Evolutionary conservation across 1,139 yeast genomes (phyloP).

Genomic region (Candida sp.): DNA sequence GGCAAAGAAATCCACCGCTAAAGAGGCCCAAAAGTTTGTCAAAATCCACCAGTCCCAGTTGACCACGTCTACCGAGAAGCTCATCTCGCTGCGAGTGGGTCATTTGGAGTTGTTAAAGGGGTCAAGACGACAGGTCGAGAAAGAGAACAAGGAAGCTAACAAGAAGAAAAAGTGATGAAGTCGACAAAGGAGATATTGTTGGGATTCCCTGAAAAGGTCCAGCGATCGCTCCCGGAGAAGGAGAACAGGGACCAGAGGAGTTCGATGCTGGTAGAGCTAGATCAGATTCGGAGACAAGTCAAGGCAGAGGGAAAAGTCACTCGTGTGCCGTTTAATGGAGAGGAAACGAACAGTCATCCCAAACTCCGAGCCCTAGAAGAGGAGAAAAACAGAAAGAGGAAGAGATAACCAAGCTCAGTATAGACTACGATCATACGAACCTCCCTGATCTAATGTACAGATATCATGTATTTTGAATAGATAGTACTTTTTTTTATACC

Average conservation of each 20-base stretch:
- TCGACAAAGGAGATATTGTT: slow-evolving; percentile 17
- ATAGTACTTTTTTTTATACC: slow-evolving; percentile 19
- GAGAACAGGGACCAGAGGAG: background rate
- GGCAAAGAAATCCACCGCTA: slow-evolving; percentile 63
- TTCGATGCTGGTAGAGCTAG: background rate
- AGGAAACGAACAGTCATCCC: slow-evolving; percentile 21
- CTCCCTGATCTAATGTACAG: too few relatives aligned
- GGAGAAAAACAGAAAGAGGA: slow-evolving; percentile 20
- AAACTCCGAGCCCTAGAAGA: slow-evolving; percentile 34
- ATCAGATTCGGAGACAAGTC: background rate
- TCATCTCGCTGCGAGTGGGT: slow-evolving; percentile 91
- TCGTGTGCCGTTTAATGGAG: slow-evolving; percentile 6
- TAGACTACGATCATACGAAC: too few relatives aligned
- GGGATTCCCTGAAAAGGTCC: slow-evolving; percentile 15
- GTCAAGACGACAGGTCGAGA: slow-evolving; percentile 84
- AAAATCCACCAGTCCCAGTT: slow-evolving; percentile 72
- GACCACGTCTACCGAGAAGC: slow-evolving; percentile 77
- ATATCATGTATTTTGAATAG: background rate
- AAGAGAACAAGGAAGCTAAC: slow-evolving; percentile 39
- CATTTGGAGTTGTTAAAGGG: slow-evolving; percentile 93
- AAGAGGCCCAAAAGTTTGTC: slow-evolving; percentile 50
- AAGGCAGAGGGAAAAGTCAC: background rate
- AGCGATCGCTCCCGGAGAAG: background rate
- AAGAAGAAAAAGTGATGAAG: slow-evolving; percentile 18
- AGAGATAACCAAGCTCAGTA: slow-evolving; percentile 9